These are phyloP conservation scores for Castanea sativa DNA, from an alignment of 306 rosid species.

Conservation along the genomic window DNA sequence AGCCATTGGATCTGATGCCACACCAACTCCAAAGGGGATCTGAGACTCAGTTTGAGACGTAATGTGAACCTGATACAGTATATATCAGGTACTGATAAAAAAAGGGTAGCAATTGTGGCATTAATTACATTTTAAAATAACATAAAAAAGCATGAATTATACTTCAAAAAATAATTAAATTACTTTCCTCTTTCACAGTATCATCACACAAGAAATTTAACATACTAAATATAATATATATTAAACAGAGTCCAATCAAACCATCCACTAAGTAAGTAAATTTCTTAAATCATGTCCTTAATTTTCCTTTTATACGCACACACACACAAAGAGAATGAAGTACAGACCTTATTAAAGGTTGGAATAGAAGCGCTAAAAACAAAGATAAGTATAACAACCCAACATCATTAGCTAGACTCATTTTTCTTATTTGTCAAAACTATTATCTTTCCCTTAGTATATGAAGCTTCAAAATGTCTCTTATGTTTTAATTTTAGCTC, in stretches of 20 bases:
- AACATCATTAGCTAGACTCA: neutral
- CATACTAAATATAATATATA: constrained; percentile 10
- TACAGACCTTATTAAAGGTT: too few relatives aligned
- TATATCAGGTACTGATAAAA: constrained; percentile 4
- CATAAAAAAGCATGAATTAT: neutral
- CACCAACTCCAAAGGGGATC: constrained; percentile 82
- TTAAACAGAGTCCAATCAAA: neutral
- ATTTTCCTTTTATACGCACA: neutral
- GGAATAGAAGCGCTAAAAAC: neutral
- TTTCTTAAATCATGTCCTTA: neutral
- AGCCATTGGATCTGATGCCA: constrained; percentile 98
- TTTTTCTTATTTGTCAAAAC: constrained; percentile 3
- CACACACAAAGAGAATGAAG: too few relatives aligned
- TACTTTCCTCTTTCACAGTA: constrained; percentile 18
- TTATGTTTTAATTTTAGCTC: neutral
- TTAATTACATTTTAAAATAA: neutral
- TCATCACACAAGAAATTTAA: constrained; percentile 5
- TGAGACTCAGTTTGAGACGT: constrained; percentile 52
- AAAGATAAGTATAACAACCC: neutral
- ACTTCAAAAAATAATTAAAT: constrained; percentile 9
- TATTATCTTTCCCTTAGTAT: constrained; percentile 6
- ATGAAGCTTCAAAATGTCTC: neutral
- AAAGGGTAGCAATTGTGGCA: neutral
- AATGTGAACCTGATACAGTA: constrained; percentile 69
- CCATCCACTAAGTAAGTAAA: neutral